Evolutionary conservation across 192 early-diverging fungal species (phyloP).

Genomic region (Allomyces arbusculus): DNA sequence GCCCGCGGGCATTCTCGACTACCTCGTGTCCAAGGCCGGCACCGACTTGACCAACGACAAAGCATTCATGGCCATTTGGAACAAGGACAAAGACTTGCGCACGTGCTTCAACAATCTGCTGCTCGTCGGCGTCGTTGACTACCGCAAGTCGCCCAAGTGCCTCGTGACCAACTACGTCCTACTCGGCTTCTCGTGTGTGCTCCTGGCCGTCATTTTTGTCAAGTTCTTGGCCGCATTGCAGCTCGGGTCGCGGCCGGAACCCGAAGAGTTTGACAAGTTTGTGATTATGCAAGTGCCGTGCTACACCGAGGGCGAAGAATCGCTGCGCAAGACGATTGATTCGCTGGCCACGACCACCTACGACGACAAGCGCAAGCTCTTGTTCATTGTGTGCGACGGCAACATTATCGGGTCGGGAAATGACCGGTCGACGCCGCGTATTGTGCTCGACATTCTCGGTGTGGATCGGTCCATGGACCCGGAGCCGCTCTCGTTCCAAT

Average conservation of each 20-base stretch:
- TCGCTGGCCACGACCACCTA: slow-evolving; percentile 54
- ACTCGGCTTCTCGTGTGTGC: slow-evolving; percentile 47
- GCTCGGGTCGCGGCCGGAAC: slow-evolving; percentile 43
- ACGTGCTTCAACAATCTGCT: slow-evolving; percentile 64
- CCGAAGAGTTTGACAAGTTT: slow-evolving; percentile 85
- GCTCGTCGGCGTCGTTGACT: slow-evolving; percentile 63
- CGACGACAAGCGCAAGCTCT: slow-evolving; percentile 69
- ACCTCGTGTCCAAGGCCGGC: background rate
- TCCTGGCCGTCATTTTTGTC: slow-evolving; percentile 59
- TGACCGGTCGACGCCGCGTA: slow-evolving; percentile 82
- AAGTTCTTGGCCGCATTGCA: slow-evolving; percentile 64
- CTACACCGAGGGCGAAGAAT: slow-evolving; percentile 80
- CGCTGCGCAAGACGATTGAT: slow-evolving; percentile 65
- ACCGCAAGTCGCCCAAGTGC: slow-evolving; percentile 53
- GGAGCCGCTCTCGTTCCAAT: slow-evolving; percentile 59
- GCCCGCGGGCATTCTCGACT: background rate
- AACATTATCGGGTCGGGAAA: slow-evolving; percentile 91
- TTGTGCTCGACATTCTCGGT: slow-evolving; percentile 81
- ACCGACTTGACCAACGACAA: background rate
- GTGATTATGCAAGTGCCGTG: slow-evolving; percentile 88
- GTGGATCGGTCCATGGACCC: slow-evolving; percentile 59
- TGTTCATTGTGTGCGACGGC: slow-evolving; percentile 81
- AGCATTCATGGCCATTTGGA: background rate
- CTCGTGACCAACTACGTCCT: slow-evolving; percentile 69
- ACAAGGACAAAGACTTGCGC: background rate